A percentile compares a stretch with the other conserved stretches of the same genome.
phyloP scores from a whole-genome alignment of 139 green algal species.

The Closterium sp. region DNA sequence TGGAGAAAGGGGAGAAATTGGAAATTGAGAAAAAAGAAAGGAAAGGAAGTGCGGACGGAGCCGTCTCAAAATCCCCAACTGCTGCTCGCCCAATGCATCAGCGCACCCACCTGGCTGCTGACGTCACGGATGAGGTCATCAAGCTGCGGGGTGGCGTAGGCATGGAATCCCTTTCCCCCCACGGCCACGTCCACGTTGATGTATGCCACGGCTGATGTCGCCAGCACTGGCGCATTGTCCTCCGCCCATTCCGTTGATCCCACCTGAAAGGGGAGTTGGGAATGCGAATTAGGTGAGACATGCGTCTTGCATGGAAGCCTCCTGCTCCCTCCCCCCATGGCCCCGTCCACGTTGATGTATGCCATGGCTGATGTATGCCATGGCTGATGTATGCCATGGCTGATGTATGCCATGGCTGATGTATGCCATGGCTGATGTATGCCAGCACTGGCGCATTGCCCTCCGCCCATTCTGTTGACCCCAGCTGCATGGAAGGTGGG shows the following conservation, averaged over 20 bases:
- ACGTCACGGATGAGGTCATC: slow-evolving; percentile 27
- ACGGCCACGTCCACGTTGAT: slow-evolving; percentile 46
- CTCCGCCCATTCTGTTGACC: slow-evolving; percentile 51
- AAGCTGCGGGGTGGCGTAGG: slow-evolving; percentile 20
- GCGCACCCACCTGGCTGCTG: not conserved
- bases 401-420: too few species aligned
- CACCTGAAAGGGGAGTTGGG: slow-evolving; percentile 14
- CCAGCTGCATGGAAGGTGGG: slow-evolving; percentile 18
- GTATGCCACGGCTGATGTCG: slow-evolving; percentile 9
- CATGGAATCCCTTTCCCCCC: not conserved
- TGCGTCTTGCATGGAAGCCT: too few species aligned
- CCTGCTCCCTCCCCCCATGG: too few species aligned
- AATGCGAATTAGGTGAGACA: too few species aligned
- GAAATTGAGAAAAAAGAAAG: too few species aligned
- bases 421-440: too few species aligned
- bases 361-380: slow-evolving; percentile 6
- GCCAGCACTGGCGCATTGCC: slow-evolving; percentile 22
- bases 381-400: too few species aligned
- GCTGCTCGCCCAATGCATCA: too few species aligned
- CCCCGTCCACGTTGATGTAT: too few species aligned
- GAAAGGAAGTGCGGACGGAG: too few species aligned
- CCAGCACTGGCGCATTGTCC: slow-evolving; percentile 30
- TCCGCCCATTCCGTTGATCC: slow-evolving; percentile 52
- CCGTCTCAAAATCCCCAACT: too few species aligned
- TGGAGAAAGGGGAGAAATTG: too few species aligned